Base-by-base conservation (phyloP, 1,284 basidiomycete genomes). In the Austroboletus novae-zelandiae region DNA sequence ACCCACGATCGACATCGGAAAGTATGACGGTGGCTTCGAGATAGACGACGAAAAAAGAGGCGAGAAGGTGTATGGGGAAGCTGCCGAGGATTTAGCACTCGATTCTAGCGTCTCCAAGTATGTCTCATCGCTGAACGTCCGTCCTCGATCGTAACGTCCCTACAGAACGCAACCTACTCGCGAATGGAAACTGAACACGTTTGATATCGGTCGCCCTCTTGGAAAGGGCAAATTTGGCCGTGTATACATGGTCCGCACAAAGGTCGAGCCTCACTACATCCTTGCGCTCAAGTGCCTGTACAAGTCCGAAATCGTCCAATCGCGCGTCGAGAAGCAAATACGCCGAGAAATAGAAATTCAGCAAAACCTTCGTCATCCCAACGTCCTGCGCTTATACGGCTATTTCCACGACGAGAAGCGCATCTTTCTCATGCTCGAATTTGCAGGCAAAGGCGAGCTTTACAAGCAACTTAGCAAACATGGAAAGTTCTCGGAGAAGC, bases 151-250 rank as follows among this genome's bases (percentile, higher is more conserved):
- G 11, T 63, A 45, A 65, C 44, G 25, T 40, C 18, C 29, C 37
- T 36, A 23, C 49, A 89, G 87, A 46, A 74, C 74, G 53, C 77
- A 74, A 23, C 89, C 86, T 13, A 91, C 87, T 23, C 81, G 76
- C n/a, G 86, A 89, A 61, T 96, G 93, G 91, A 83, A 79, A 39
- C 74, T 99, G 9, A 80, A 83, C 54, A 80, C 87, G 49, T 98
- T 99, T 64, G 92, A 98, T 58, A 96, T 99, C 59, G 97, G 97
- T 13, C 83, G 94, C 9, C 94, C 94, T 3, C 81, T 99, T 1
- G 97, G 97, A 27, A 98, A 99, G 69, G 97, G 97, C 53, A 98
- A 98, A 74, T 99, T 99, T 61, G 97, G 97, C 0, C 90, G 94
- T 0, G 97, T 99, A 25, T 99, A 99, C 77, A 94, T 99, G 84